These are phyloP conservation scores for Hymenoscyphus infarciens DNA, from an alignment of 2,329 filamentous ascomycete genomes.

Conservation along the genomic window DNA sequence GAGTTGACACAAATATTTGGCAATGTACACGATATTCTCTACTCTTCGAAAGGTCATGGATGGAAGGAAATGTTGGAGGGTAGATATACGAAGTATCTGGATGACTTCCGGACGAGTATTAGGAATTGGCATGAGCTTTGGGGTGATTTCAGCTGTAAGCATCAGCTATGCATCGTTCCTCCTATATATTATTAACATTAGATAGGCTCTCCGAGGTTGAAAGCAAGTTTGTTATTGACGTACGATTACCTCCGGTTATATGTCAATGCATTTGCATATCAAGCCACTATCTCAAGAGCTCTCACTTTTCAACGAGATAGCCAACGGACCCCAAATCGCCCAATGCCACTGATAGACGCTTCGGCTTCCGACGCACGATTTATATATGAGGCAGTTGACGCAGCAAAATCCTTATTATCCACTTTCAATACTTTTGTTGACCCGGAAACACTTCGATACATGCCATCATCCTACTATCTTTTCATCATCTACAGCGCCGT, in stretches of 20 bases:
- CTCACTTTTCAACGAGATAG: conserved; percentile 30
- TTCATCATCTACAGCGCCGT: conserved; percentile 61
- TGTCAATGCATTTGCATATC: conserved; percentile 72
- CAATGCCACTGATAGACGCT: conserved; percentile 38
- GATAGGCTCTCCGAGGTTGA: conserved; percentile 55
- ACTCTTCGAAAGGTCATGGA: conserved; percentile 66
- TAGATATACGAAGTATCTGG: conserved; percentile 71
- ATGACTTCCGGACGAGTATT: conserved; percentile 67
- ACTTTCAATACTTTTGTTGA: conserved; percentile 59
- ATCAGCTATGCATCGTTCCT: neutral
- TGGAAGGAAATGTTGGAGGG: conserved; percentile 68
- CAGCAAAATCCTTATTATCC: conserved; percentile 57
- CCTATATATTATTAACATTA: neutral
- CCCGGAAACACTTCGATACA: conserved; percentile 57
- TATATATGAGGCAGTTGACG: conserved; percentile 63
- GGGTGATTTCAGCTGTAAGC: conserved; percentile 60
- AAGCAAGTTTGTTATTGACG: conserved; percentile 64
- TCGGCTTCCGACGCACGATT: conserved; percentile 62
- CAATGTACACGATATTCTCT: conserved; percentile 70
- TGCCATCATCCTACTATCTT: conserved; percentile 62
- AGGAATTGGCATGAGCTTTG: conserved; percentile 68
- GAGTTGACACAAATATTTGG: conserved; percentile 70
- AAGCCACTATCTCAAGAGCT: conserved; percentile 59
- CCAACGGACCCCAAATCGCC: conserved; percentile 40
- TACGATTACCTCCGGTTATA: conserved; percentile 72